These are phyloP conservation scores for Medicago ruthenica DNA, from an alignment of 306 rosid species.

Conservation along the genomic window DNA sequence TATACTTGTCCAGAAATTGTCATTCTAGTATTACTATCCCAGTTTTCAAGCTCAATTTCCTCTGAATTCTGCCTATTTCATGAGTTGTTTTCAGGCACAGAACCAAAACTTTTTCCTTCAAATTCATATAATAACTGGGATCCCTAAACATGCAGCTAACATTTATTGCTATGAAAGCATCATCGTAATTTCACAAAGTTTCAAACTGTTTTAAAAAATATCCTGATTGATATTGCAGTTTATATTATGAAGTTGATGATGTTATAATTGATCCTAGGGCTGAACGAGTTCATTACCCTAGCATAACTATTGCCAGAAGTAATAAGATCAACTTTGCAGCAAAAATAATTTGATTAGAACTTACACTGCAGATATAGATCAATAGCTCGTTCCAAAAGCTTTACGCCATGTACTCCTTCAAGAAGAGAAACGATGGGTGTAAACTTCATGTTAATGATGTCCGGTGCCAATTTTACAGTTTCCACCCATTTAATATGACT, in stretches of 20 bases:
- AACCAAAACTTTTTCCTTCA: too few species aligned
- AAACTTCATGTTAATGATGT: slow-evolving; percentile 94
- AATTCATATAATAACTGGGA: too few species aligned
- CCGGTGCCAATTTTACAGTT: slow-evolving; percentile 84
- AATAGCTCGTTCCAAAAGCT: slow-evolving; percentile 86
- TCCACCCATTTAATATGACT: slow-evolving; percentile 89
- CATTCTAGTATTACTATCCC: neutral
- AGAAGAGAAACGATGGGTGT: slow-evolving; percentile 90
- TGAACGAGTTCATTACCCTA: neutral
- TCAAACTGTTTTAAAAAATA: neutral
- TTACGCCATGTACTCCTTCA: slow-evolving; percentile 81
- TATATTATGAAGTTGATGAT: slow-evolving; percentile 6
- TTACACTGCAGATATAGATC: slow-evolving; percentile 92
- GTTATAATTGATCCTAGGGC: neutral
- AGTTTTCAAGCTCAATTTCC: neutral
- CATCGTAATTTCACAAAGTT: neutral
- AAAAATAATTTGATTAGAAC: slow-evolving; percentile 46
- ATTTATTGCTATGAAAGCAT: too few species aligned
- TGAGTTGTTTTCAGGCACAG: too few species aligned
- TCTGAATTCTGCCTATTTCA: too few species aligned
- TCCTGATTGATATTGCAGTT: slow-evolving; percentile 2
- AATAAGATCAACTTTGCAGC: slow-evolving; percentile 20
- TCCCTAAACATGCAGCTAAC: neutral
- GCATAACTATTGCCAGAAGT: slow-evolving; percentile 15
- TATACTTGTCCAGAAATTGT: neutral